phyloP scores from a whole-genome alignment of 2,329 filamentous ascomycete genomes.

The Aspergillus transmontanensis region DNA sequence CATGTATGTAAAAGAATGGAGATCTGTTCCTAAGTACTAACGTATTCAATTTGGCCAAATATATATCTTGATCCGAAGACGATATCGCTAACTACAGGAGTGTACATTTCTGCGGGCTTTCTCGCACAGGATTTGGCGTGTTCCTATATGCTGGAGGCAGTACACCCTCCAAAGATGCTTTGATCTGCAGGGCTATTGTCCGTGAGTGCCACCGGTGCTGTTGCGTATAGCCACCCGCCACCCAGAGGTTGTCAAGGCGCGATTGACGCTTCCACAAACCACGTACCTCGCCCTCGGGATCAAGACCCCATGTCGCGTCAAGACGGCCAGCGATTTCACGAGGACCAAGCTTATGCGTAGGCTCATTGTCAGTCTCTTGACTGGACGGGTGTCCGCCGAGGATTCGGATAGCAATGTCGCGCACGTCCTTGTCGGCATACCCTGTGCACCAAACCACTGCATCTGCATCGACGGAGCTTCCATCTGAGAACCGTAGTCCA shows the following conservation, averaged over 20 bases:
- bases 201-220: slow-evolving; percentile 45
- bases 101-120: neutral
- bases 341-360: slow-evolving; percentile 21
- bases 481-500: slow-evolving; percentile 40
- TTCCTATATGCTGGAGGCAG: slow-evolving; percentile 38
- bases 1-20: no score
- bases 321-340: slow-evolving; percentile 42
- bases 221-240: slow-evolving; percentile 49
- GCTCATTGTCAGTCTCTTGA: neutral
- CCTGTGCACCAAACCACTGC: slow-evolving; percentile 48
- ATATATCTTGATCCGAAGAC: neutral
- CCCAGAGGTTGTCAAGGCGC: slow-evolving; percentile 42
- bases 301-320: slow-evolving; percentile 47
- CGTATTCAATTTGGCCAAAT: neutral
- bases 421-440: slow-evolving; percentile 38
- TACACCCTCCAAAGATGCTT: slow-evolving; percentile 33
- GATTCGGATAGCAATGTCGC: slow-evolving; percentile 29
- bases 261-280: slow-evolving; percentile 42
- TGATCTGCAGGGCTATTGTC: slow-evolving; percentile 51
- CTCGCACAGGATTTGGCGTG: slow-evolving; percentile 7
- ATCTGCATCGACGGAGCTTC: slow-evolving; percentile 36
- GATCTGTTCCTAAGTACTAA: neutral
- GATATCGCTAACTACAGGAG: neutral
- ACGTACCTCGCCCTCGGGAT: slow-evolving; percentile 47
- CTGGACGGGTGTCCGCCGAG: slow-evolving; percentile 23